A percentile compares a stretch with the other conserved stretches of the same genome.
Evolutionary conservation across 352 stramenopile species (phyloP).

Genomic region (Globisporangium carolinianum): DNA sequence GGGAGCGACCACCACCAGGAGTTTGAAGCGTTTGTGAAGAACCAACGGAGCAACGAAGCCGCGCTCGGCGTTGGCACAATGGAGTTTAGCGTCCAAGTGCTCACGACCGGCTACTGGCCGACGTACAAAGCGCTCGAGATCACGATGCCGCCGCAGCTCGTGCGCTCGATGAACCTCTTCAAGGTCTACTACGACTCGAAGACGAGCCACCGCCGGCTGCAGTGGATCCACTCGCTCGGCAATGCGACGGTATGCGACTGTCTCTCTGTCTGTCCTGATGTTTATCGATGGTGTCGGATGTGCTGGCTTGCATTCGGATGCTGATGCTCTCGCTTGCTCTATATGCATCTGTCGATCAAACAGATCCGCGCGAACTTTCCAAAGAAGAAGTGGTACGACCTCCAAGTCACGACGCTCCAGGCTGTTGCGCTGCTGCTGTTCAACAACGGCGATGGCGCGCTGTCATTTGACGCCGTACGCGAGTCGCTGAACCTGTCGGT

Average conservation of each 20-base stretch:
- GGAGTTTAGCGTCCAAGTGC: slow-evolving; percentile 96
- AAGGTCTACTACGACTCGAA: slow-evolving; percentile 93
- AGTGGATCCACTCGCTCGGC: slow-evolving; percentile 96
- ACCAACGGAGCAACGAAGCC: slow-evolving; percentile 64
- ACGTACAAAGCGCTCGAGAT: slow-evolving; percentile 97
- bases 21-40: slow-evolving; percentile 92
- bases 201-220: slow-evolving; percentile 92
- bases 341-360: too few species aligned
- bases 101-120: slow-evolving; percentile 99
- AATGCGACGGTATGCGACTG: slow-evolving; percentile 85
- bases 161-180: slow-evolving; percentile 96
- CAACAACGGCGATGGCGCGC: slow-evolving; percentile 81
- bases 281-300: not conserved
- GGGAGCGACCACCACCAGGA: slow-evolving; percentile 95
- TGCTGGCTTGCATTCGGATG: not conserved
- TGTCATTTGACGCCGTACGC: slow-evolving; percentile 89
- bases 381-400: slow-evolving; percentile 93
- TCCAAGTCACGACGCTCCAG: slow-evolving; percentile 97
- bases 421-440: slow-evolving; percentile 95
- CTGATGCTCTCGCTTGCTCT: not conserved
- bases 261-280: not conserved
- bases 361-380: slow-evolving; percentile 73
- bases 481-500: slow-evolving; percentile 93
- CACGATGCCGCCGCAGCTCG: slow-evolving; percentile 90
- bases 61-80: slow-evolving; percentile 45